phyloP scores from a whole-genome alignment of 2,329 filamentous ascomycete species.

The Xylariaceae sp. region DNA sequence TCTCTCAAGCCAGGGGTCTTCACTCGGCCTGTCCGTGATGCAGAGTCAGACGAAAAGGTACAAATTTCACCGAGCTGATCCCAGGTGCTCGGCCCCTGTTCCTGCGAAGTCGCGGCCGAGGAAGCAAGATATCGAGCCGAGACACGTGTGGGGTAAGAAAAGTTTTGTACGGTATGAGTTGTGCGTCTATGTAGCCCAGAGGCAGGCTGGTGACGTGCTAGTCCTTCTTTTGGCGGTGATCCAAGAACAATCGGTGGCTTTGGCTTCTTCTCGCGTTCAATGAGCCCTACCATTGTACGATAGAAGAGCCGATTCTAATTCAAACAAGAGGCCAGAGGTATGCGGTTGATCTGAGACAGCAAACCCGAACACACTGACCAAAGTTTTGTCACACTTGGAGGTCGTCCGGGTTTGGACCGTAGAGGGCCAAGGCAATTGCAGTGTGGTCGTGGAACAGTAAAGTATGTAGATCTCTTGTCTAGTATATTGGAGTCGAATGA shows the following conservation, averaged over 20 bases:
- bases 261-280: conserved; percentile 27
- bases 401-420: too few relatives aligned
- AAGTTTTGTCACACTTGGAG: too few relatives aligned
- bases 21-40: conserved; percentile 16
- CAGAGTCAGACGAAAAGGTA: conserved; percentile 23
- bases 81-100: conserved; percentile 21
- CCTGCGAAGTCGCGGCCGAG: conserved; percentile 4
- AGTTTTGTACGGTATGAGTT: conserved; percentile 27
- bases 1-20: conserved; percentile 22
- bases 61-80: conserved; percentile 29
- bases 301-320: conserved; percentile 1
- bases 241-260: conserved; percentile 20
- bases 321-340: neutral
- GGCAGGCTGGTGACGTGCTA: conserved; percentile 10
- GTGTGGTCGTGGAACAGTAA: too few relatives aligned
- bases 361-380: too few relatives aligned
- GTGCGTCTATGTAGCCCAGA: conserved; percentile 11
- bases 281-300: conserved; percentile 28
- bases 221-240: conserved; percentile 18
- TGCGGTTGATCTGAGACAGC: neutral
- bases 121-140: conserved; percentile 7
- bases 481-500: too few relatives aligned
- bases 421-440: too few relatives aligned
- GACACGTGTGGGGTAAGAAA: conserved; percentile 30
- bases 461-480: too few relatives aligned